These are phyloP conservation scores for Pelargonium nanum DNA, from an alignment of 345 rosid genomes.

Conservation along the genomic window DNA sequence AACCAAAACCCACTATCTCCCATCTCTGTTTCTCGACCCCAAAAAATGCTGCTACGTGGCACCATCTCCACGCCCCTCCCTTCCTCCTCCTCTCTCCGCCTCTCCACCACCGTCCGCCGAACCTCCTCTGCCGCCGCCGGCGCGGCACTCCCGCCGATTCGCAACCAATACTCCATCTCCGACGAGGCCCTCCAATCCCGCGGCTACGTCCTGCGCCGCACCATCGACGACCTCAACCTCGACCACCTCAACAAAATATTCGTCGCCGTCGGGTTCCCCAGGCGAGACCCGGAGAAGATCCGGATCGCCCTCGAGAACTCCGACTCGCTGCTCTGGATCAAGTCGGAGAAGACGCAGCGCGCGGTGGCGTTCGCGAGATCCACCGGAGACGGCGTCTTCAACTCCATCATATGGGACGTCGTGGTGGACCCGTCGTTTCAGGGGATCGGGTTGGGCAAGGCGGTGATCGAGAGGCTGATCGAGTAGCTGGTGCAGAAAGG, in stretches of 20 bases:
- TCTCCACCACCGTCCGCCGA: constrained; percentile 12
- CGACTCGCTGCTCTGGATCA: constrained; percentile 55
- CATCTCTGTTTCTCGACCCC: background rate
- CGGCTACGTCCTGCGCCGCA: constrained; percentile 66
- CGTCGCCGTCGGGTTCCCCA: constrained; percentile 82
- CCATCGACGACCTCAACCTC: constrained; percentile 48
- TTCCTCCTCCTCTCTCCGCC: constrained; percentile 19
- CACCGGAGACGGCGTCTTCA: constrained; percentile 84
- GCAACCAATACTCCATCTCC: constrained; percentile 36
- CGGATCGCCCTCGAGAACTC: constrained; percentile 64
- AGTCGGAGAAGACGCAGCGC: constrained; percentile 42
- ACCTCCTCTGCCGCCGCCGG: constrained; percentile 10
- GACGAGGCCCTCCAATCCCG: constrained; percentile 52
- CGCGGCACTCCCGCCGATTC: constrained; percentile 2
- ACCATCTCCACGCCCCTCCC: constrained; percentile 37
- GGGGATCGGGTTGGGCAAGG: constrained; percentile 78
- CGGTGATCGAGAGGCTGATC: constrained; percentile 69
- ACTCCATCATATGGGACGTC: constrained; percentile 94
- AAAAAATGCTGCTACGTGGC: constrained; percentile 48
- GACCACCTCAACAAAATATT: constrained; percentile 67
- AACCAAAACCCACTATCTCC: background rate
- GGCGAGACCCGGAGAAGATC: constrained; percentile 68
- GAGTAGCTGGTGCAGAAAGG: constrained; percentile 49
- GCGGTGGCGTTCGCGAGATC: constrained; percentile 92
- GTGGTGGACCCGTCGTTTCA: constrained; percentile 88